Evolutionary conservation across 805 yeast genomes (phyloP).

Genomic region (Candida gorgasii): DNA sequence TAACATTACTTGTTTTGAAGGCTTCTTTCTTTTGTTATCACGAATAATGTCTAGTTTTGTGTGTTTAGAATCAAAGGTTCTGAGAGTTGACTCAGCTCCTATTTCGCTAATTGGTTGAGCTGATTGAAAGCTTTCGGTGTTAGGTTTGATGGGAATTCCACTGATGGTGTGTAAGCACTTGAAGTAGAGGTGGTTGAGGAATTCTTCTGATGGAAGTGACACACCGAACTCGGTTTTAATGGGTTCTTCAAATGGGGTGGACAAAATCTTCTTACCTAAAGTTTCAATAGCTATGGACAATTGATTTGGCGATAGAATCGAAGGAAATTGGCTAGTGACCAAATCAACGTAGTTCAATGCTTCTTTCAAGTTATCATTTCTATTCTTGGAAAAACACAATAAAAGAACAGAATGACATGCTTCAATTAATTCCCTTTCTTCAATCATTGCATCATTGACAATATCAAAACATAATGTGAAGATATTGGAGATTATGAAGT

Average conservation of each 20-base stretch:
- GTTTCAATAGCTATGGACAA: slow-evolving; percentile 58
- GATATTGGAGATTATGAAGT: slow-evolving; percentile 25
- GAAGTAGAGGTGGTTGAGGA: slow-evolving; percentile 44
- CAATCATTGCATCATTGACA: slow-evolving; percentile 25
- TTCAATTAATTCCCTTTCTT: slow-evolving; percentile 46
- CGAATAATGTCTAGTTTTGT: slow-evolving; percentile 23
- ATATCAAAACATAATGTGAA: slow-evolving; percentile 34
- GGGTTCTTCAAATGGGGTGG: slow-evolving; percentile 23
- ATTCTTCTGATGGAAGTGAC: slow-evolving; percentile 23
- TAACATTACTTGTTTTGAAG: slow-evolving; percentile 27
- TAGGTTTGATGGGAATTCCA: slow-evolving; percentile 24
- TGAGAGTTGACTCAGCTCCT: slow-evolving; percentile 36
- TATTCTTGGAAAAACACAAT: slow-evolving; percentile 33
- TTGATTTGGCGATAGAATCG: slow-evolving; percentile 52
- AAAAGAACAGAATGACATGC: slow-evolving; percentile 62
- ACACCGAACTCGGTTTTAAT: neutral
- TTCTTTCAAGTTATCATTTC: slow-evolving; percentile 19
- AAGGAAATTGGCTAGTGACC: slow-evolving; percentile 58
- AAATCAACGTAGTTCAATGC: slow-evolving; percentile 45
- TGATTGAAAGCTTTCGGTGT: slow-evolving; percentile 23
- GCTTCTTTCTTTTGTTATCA: slow-evolving; percentile 33
- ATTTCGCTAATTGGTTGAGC: slow-evolving; percentile 42
- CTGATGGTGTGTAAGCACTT: slow-evolving; percentile 39
- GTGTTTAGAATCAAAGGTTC: slow-evolving; percentile 24
- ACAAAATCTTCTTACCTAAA: slow-evolving; percentile 44